Conservation (phyloP, 768 basidiomycete genomes). For the Collybiopsis confluens region DNA sequence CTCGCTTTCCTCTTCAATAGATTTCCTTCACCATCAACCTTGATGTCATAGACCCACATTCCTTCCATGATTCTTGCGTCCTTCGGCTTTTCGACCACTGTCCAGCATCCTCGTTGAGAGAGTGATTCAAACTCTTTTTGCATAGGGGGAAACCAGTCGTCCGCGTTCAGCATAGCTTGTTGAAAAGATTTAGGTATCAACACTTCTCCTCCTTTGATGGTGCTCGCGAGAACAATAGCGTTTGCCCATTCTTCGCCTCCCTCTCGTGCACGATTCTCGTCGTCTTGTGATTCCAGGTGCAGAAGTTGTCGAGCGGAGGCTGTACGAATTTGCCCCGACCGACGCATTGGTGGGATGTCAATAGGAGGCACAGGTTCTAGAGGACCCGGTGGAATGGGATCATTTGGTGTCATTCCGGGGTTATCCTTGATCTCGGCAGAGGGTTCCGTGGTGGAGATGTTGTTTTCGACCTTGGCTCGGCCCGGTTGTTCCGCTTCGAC, state of each 20-base stretch:
- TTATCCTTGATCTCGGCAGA: no score
- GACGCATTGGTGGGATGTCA: neutral
- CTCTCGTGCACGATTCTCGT: neutral
- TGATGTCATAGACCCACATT: conserved; percentile 23
- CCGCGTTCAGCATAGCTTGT: neutral
- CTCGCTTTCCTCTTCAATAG: conserved; percentile 20
- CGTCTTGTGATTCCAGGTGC: neutral
- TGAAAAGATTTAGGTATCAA: neutral
- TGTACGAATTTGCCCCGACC: neutral
- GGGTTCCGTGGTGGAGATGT: no score
- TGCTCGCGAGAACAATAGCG: neutral
- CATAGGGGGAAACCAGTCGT: neutral
- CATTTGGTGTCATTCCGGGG: no score
- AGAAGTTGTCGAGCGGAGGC: neutral
- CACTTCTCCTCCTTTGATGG: neutral
- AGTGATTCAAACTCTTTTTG: neutral
- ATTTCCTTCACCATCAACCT: conserved; percentile 21
- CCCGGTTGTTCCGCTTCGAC: neutral
- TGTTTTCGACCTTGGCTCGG: neutral
- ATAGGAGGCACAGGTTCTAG: no score
- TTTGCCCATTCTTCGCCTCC: neutral
- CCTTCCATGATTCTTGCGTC: conserved; percentile 8
- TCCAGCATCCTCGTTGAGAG: neutral
- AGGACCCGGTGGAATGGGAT: no score
- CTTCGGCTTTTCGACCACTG: neutral